A percentile compares a stretch with the other conserved stretches of the same genome.
Conservation (phyloP, 441 rosid genomes). For the Isatis lusitanica region DNA sequence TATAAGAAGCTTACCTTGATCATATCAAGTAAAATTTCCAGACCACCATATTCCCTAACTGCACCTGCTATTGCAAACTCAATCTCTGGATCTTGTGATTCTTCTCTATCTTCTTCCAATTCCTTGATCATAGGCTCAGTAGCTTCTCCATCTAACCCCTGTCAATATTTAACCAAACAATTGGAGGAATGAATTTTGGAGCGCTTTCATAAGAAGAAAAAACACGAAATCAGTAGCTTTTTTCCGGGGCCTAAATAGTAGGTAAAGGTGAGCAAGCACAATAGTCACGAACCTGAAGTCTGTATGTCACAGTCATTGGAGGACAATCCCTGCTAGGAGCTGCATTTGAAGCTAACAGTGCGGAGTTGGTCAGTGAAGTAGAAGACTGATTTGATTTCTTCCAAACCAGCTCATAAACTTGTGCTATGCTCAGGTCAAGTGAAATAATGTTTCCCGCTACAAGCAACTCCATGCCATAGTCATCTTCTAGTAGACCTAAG, state of each 20-base stretch:
- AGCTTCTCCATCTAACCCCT: constrained; percentile 99
- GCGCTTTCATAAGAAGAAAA: constrained; percentile 4
- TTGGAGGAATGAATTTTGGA: constrained; percentile 7
- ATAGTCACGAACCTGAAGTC: constrained; percentile 91
- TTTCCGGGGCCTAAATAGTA: not conserved
- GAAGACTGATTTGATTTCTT: constrained; percentile 94
- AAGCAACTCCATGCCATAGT: constrained; percentile 97
- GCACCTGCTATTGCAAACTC: constrained; percentile 99
- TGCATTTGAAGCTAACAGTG: constrained; percentile 68
- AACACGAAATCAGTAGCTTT: not conserved
- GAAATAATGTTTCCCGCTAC: constrained; percentile 99
- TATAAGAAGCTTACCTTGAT: constrained; percentile 68
- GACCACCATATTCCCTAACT: constrained; percentile 90
- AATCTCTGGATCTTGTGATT: constrained; percentile 98
- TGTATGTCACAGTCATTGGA: constrained; percentile 98
- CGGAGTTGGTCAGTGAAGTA: constrained; percentile 57
- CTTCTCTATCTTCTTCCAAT: constrained; percentile 99
- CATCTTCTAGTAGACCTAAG: constrained; percentile 93
- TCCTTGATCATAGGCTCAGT: constrained; percentile 99
- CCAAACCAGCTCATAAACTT: constrained; percentile 99
- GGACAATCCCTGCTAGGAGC: constrained; percentile 80
- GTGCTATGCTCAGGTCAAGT: constrained; percentile 97
- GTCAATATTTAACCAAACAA: constrained; percentile 33
- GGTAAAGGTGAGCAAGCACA: constrained; percentile 11
- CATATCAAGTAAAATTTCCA: constrained; percentile 92